Percentiles rank a stretch among this genome's conserved stretches.
Conservation (phyloP, 2,329 filamentous ascomycete species). For the Penicillium sp. region DNA sequence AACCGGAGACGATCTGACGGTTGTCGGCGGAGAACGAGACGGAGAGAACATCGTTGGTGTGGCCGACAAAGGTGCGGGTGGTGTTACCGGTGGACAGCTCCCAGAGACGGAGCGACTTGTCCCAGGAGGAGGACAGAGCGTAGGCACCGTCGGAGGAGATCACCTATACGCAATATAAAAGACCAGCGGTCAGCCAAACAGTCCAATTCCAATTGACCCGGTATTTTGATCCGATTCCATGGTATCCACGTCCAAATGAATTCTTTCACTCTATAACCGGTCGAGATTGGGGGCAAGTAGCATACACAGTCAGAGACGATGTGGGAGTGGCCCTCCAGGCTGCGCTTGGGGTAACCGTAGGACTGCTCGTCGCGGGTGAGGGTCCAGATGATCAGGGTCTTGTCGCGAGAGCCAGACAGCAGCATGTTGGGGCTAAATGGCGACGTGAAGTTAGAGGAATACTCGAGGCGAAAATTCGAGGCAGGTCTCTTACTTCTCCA, state of each 20-base stretch:
- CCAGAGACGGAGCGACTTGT: slow-evolving; percentile 99
- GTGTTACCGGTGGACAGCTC: slow-evolving; percentile 96
- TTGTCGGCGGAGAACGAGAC: slow-evolving; percentile 99
- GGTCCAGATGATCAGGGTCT: slow-evolving; percentile 99
- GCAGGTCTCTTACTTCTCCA: slow-evolving; percentile 75
- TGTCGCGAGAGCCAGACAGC: slow-evolving; percentile 93
- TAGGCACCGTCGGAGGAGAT: slow-evolving; percentile 99
- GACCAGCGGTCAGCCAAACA: slow-evolving; percentile 28
- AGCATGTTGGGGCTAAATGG: slow-evolving; percentile 90
- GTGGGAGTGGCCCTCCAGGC: slow-evolving; percentile 97
- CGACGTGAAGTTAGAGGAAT: slow-evolving; percentile 34
- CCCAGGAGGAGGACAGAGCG: slow-evolving; percentile 97
- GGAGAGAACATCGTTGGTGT: slow-evolving; percentile 99
- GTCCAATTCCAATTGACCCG: slow-evolving; percentile 9
- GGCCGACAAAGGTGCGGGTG: slow-evolving; percentile 96
- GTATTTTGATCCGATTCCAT: slow-evolving; percentile 5
- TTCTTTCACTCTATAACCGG: slow-evolving; percentile 2
- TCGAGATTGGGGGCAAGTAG: slow-evolving; percentile 34
- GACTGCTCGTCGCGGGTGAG: slow-evolving; percentile 96
- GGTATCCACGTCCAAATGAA: slow-evolving; percentile 11
- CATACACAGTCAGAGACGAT: slow-evolving; percentile 99
- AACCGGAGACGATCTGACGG: slow-evolving; percentile 98
- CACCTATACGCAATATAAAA: slow-evolving; percentile 54
- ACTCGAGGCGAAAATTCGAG: slow-evolving; percentile 23
- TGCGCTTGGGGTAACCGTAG: slow-evolving; percentile 99